phyloP scores from a whole-genome alignment of 768 basidiomycete genomes.

The Suillus variegatus region DNA sequence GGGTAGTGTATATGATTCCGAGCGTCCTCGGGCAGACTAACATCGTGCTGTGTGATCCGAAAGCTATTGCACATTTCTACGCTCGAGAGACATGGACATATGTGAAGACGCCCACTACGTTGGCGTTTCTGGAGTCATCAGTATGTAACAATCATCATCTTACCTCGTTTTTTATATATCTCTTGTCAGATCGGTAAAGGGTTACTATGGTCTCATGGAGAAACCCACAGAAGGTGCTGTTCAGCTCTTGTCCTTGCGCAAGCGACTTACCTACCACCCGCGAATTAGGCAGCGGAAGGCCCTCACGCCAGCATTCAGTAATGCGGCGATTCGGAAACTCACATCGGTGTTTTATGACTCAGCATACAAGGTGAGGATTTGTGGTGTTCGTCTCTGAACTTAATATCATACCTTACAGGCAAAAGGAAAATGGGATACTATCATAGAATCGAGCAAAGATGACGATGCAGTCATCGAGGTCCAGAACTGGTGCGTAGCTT shows the following conservation, averaged over 20 bases:
- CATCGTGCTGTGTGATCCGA: conserved; percentile 27
- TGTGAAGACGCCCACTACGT: too few relatives aligned
- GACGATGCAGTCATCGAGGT: conserved; percentile 36
- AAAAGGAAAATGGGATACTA: conserved; percentile 31
- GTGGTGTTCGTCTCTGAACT: neutral
- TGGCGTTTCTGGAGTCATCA: too few relatives aligned
- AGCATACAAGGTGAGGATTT: conserved; percentile 39
- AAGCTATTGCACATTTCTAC: too few relatives aligned
- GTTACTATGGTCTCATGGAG: conserved; percentile 26
- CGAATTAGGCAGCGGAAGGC: conserved; percentile 36
- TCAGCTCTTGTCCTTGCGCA: neutral
- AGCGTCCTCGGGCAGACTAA: conserved; percentile 13
- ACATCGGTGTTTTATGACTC: conserved; percentile 42
- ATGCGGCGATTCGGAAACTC: conserved; percentile 38
- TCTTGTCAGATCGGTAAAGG: conserved; percentile 28
- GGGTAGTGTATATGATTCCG: conserved; percentile 19
- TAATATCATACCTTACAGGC: conserved; percentile 17
- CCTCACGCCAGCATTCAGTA: conserved; percentile 43
- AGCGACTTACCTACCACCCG: neutral
- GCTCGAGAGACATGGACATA: too few relatives aligned
- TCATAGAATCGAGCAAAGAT: conserved; percentile 22
- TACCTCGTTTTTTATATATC: neutral
- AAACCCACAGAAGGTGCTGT: neutral
- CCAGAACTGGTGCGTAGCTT: conserved; percentile 29
- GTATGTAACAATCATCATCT: conserved; percentile 31